phyloP scores from a whole-genome alignment of 2,329 filamentous ascomycete species.

The Alternaria ethzedia region DNA sequence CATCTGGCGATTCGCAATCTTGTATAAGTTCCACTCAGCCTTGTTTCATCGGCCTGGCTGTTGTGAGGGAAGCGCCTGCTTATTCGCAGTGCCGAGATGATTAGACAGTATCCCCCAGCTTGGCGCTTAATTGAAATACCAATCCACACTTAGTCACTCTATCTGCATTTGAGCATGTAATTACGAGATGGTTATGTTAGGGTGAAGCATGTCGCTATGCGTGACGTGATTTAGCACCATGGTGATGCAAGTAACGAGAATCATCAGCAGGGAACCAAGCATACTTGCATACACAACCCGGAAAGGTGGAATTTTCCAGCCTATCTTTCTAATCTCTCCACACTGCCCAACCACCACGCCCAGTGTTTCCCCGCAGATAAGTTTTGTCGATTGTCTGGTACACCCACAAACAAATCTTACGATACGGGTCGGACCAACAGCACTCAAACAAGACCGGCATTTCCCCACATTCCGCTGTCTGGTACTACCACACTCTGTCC shows the following conservation, averaged over 20 bases:
- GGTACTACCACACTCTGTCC: constrained; percentile 15
- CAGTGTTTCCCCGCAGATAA: constrained; percentile 26
- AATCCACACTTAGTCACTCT: constrained; percentile 20
- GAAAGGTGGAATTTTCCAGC: constrained; percentile 11
- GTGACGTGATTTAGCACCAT: constrained; percentile 45
- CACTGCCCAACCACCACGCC: constrained; percentile 3
- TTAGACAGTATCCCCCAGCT: constrained; percentile 39
- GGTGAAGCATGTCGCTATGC: constrained; percentile 10
- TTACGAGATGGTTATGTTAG: constrained; percentile 42
- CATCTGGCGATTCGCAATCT: constrained; percentile 36
- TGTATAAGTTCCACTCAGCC: constrained; percentile 42
- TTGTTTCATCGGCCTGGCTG: constrained; percentile 26
- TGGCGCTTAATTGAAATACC: constrained; percentile 43
- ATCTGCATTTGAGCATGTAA: constrained; percentile 9
- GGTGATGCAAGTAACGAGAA: constrained; percentile 35
- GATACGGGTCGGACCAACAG: constrained; percentile 20
- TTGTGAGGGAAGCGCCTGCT: constrained; percentile 28
- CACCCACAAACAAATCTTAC: not conserved
- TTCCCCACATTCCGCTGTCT: constrained; percentile 15
- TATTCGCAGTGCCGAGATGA: constrained; percentile 33
- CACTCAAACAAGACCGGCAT: constrained; percentile 10
- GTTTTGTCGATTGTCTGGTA: constrained; percentile 11
- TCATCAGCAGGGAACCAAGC: constrained; percentile 20
- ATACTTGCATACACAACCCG: constrained; percentile 26
- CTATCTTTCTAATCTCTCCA: constrained; percentile 13